phyloP scores from a whole-genome alignment of 176 grass and related monocot species.

The Carex parvula region DNA sequence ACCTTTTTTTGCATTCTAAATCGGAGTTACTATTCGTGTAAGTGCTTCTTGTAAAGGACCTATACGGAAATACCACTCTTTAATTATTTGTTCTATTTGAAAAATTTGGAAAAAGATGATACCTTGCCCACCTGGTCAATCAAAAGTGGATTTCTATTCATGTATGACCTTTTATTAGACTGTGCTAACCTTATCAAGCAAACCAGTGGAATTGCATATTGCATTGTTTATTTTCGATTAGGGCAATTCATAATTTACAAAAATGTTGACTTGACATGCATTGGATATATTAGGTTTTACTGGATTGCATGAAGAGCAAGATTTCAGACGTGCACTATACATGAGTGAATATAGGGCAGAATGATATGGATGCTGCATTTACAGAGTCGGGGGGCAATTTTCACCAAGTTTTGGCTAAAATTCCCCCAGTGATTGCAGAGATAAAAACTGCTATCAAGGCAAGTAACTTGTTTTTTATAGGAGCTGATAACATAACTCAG shows the following conservation, averaged over 20 bases:
- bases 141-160: background rate
- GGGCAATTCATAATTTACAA: background rate
- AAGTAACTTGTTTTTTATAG: constrained; percentile 1
- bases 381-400: constrained; percentile 29
- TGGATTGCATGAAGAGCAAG: constrained; percentile 37
- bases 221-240: background rate
- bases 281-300: constrained; percentile 30
- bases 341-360: constrained; percentile 80
- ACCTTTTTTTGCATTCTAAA: background rate
- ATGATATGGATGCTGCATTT: constrained; percentile 55
- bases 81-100: background rate
- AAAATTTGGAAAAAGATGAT: background rate
- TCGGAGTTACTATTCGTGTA: background rate
- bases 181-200: background rate
- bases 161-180: background rate
- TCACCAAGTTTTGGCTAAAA: constrained; percentile 42
- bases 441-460: constrained; percentile 67
- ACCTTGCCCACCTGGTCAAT: too few relatives aligned
- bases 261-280: background rate
- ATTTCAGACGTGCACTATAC: constrained; percentile 65
- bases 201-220: background rate
- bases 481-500: background rate
- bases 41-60: background rate
- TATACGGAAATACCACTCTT: background rate
- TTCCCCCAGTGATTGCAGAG: constrained; percentile 50